Conservation (phyloP, 2,329 filamentous ascomycete genomes). For the Ceratocystis albifundus region DNA sequence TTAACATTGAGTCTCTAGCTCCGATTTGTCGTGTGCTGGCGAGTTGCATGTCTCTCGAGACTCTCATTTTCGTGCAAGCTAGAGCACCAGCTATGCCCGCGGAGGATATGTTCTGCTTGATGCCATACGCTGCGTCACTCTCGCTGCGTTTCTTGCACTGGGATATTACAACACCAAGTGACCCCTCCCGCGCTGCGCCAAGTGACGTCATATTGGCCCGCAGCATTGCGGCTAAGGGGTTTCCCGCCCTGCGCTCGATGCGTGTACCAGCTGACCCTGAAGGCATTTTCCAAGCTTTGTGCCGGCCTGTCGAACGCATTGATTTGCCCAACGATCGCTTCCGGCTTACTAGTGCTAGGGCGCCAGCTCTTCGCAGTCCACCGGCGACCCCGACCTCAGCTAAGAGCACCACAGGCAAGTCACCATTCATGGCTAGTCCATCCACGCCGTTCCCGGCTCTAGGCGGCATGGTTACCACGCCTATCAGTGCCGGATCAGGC, state of each 20-base stretch:
- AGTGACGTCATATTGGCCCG: slow-evolving; percentile 49
- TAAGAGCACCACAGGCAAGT: slow-evolving; percentile 18
- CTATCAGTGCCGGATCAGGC: slow-evolving; percentile 26
- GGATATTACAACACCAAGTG: slow-evolving; percentile 47
- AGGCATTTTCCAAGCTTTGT: slow-evolving; percentile 57
- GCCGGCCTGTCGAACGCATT: slow-evolving; percentile 47
- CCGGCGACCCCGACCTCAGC: slow-evolving; percentile 14
- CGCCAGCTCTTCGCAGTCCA: slow-evolving; percentile 25
- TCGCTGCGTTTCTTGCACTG: slow-evolving; percentile 48
- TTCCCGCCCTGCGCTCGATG: slow-evolving; percentile 49
- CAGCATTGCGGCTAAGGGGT: slow-evolving; percentile 49
- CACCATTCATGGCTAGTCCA: slow-evolving; percentile 24
- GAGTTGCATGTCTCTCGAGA: slow-evolving; percentile 39
- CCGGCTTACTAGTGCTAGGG: slow-evolving; percentile 25
- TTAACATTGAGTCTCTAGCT: slow-evolving; percentile 45
- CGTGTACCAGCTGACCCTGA: slow-evolving; percentile 58
- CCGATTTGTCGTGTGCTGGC: slow-evolving; percentile 49
- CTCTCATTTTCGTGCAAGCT: slow-evolving; percentile 45
- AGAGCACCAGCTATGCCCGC: slow-evolving; percentile 44
- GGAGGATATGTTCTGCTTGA: slow-evolving; percentile 47
- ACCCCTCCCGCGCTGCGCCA: slow-evolving; percentile 36
- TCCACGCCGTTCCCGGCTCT: slow-evolving; percentile 16
- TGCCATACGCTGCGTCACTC: slow-evolving; percentile 49
- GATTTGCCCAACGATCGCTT: slow-evolving; percentile 42
- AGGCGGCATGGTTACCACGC: slow-evolving; percentile 16